Evolutionary conservation across 371 early-diverging fungal genomes (phyloP).

Genomic region (Smittium culicis): DNA sequence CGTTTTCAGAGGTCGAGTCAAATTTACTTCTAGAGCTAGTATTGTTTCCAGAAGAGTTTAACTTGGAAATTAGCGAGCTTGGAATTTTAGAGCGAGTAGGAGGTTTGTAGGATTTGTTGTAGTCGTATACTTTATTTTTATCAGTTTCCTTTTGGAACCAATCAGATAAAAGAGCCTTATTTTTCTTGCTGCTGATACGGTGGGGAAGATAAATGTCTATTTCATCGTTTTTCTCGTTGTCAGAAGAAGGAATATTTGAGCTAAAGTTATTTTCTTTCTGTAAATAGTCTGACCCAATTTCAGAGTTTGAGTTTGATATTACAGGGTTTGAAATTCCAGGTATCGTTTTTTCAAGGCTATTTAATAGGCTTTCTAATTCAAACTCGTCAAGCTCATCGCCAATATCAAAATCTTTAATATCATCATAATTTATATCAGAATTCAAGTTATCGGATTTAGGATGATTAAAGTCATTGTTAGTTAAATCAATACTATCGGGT

Average conservation of each 20-base stretch:
- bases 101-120: background rate
- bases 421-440: background rate
- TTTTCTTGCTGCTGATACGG: background rate
- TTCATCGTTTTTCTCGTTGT: background rate
- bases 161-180: background rate
- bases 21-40: background rate
- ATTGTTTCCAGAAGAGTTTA: background rate
- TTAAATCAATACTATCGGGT: background rate
- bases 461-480: background rate
- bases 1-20: background rate
- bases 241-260: background rate
- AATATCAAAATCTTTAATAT: background rate
- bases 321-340: background rate
- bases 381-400: background rate
- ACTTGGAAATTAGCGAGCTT: background rate
- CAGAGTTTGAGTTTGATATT: background rate
- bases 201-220: background rate
- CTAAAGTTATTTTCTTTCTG: background rate
- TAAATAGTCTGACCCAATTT: background rate
- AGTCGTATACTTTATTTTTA: background rate
- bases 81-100: background rate
- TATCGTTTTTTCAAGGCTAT: slow-evolving; percentile 2
- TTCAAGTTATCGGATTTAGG: background rate
- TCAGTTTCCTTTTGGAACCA: slow-evolving; percentile 1
- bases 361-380: slow-evolving; percentile 1